Percentiles rank a stretch among this genome's conserved stretches.
Conservation (phyloP, 192 early-diverging fungal species). For the Backusella circina region DNA sequence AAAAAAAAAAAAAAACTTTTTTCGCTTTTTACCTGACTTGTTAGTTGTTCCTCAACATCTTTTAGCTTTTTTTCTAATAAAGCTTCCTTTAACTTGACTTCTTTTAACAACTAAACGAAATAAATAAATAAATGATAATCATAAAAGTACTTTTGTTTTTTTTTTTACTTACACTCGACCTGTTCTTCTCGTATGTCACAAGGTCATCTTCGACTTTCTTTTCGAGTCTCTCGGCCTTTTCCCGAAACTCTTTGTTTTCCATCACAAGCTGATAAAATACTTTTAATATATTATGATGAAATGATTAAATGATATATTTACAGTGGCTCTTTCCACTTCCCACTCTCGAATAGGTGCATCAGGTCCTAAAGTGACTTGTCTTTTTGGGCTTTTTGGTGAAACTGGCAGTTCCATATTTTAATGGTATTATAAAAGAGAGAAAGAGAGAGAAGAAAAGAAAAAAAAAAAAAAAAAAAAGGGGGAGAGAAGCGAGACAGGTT, state of each 20-base stretch:
- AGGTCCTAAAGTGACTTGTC: constrained; percentile 11
- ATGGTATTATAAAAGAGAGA: background rate
- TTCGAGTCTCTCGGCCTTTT: constrained; percentile 1
- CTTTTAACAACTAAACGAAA: constrained; percentile 1
- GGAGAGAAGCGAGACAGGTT: background rate
- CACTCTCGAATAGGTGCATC: constrained; percentile 9
- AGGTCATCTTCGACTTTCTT: constrained; percentile 6
- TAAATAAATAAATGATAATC: background rate
- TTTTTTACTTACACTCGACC: background rate
- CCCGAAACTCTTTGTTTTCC: constrained; percentile 1
- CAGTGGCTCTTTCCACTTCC: constrained; percentile 20
- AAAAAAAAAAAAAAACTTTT: background rate
- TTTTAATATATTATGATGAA: too few relatives aligned
- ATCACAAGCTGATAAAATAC: background rate
- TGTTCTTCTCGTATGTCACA: constrained; percentile 6
- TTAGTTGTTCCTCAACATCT: background rate
- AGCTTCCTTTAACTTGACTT: constrained; percentile 12
- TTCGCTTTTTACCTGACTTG: constrained; percentile 2
- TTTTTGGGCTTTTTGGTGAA: background rate
- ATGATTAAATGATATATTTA: background rate
- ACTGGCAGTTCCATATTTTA: background rate
- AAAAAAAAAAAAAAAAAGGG: background rate
- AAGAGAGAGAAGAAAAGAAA: background rate
- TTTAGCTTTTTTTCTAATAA: constrained; percentile 3
- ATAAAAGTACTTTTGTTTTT: background rate